Evolutionary conservation across 495 filamentous ascomycete genomes (phyloP), one percentile per base, ranked within the genome.

Genomic region (Monascus purpureus): DNA sequence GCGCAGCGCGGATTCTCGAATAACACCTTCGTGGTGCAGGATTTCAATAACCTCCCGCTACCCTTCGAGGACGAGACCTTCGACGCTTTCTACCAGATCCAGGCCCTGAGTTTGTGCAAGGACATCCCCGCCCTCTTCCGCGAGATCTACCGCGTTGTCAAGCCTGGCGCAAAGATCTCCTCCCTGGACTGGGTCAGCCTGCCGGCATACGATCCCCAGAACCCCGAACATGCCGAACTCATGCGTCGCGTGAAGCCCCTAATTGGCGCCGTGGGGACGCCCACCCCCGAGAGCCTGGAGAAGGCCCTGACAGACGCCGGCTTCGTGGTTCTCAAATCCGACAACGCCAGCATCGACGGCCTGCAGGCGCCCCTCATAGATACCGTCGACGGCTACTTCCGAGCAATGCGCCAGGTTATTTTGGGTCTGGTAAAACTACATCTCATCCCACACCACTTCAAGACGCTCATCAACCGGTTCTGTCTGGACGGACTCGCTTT

Each of bases 31-130:
- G 47, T 73, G 35, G 53, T 59, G 13, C 63, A 64, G 38, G 70
- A 75, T 38, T 68, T 74, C 50, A 76, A 76, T 47, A 52, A 48
- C 32, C 58, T 74, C 17, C 72, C 72, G 2, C 53, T 75, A 6
- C 72, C 72, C 6, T 72, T 76, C 30, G 64, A 43, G 12, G 59
- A 73, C 42, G 53, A 51, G 28, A 54, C 54, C 37, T 73, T 76
- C 52, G 70, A 76, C 32, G 71, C 62, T 35, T 73, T 76, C 42
- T 76, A 76, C 53, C 65, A 76, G 56, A 75, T 76, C 49, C 72
- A 76, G 39, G 72, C 72, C 1, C 56, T 75, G 25, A 70, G 65
- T 34, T 52, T 76, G 7, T 75, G 69, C 58, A 71, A 71, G 41
- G 68, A 75, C 32, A 49, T 68, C 2, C 39, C 54, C 4, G 44